Evolutionary conservation across 1,284 basidiomycete genomes (phyloP), one percentile per base, ranked within the genome.

Genomic region (Tilletia indica): DNA sequence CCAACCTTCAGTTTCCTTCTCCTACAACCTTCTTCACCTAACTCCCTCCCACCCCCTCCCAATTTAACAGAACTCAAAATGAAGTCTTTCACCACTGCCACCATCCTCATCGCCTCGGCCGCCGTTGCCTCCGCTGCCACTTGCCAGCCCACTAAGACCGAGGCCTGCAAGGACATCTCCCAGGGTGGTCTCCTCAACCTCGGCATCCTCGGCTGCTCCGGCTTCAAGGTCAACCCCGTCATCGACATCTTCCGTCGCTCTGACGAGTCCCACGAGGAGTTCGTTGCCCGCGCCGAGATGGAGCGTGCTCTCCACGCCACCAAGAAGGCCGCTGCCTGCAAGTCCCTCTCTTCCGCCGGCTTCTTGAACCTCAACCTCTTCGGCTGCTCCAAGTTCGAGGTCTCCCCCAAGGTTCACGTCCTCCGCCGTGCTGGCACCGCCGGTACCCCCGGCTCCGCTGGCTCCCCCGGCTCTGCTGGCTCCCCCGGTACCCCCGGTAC

Each of bases 361-460:
- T 42, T 45, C 64, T 36, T 67, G 31, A 67, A 67, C 64, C 64
- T 67, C 64, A 67, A 67, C 64, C 64, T 67, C 45, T 48, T 67
- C 45, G 64, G 64, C 64, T 67, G 64, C 64, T 42, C 45, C 34
- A 21, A 14, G 16, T 48, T 67, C 42, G 45, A 67, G 12, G 12
- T 67, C 34, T 19, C 8, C 64, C 64, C 64, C 39, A 67, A 67
- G 64, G 11, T 67, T 39, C 34, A 25, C 58, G 5, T 63, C 58
- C 36, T 63, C 58, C 12, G 36, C 9, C 58, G 58, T 38, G 64
- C 5, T 5, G 39, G 21, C 38, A 45, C 64, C 38, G 34, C 64
- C 16, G 64, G 45, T 31, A 45, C 64, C 16, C 38, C 64, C 25
- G 39, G 45, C 38, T 19, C 64, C 38, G 38, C 64, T 36, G 64